Evolutionary conservation across 257 asterid genomes (phyloP).

Genomic region (Salvia hispanica): DNA sequence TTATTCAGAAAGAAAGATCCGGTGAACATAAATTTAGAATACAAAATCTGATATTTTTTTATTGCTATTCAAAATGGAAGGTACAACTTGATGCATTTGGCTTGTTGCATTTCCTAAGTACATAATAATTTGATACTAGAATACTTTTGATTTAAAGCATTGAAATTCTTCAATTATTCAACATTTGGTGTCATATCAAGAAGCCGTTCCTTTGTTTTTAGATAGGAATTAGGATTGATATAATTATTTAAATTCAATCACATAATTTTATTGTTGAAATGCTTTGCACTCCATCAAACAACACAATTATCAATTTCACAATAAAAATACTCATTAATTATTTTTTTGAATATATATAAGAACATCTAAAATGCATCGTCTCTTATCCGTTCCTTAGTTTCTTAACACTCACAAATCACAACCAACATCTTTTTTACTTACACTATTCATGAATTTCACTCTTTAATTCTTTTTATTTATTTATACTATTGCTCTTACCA

Average conservation of each 20-base stretch:
- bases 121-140: slow-evolving; percentile 22
- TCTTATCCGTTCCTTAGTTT: too few relatives aligned
- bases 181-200: slow-evolving; percentile 34
- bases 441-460: too few relatives aligned
- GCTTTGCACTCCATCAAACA: slow-evolving; percentile 15
- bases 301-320: slow-evolving; percentile 27
- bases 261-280: slow-evolving; percentile 21
- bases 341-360: not conserved
- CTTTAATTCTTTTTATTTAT: not conserved
- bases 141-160: slow-evolving; percentile 9
- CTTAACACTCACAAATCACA: too few relatives aligned
- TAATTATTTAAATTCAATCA: slow-evolving; percentile 16
- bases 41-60: not conserved
- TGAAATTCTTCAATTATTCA: slow-evolving; percentile 15
- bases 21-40: not conserved
- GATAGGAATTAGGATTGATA: slow-evolving; percentile 13
- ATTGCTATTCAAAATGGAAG: slow-evolving; percentile 1
- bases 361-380: too few relatives aligned
- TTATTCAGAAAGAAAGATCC: not conserved
- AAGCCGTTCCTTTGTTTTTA: not conserved
- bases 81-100: slow-evolving; percentile 22
- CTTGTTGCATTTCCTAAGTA: not conserved
- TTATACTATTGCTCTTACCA: not conserved
- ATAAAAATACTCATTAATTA: not conserved
- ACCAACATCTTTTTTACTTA: too few relatives aligned